Evolutionary conservation across 2,329 filamentous ascomycete genomes (phyloP), one percentile per base, ranked within the genome.

Genomic region (Stenocarpella maydis): DNA sequence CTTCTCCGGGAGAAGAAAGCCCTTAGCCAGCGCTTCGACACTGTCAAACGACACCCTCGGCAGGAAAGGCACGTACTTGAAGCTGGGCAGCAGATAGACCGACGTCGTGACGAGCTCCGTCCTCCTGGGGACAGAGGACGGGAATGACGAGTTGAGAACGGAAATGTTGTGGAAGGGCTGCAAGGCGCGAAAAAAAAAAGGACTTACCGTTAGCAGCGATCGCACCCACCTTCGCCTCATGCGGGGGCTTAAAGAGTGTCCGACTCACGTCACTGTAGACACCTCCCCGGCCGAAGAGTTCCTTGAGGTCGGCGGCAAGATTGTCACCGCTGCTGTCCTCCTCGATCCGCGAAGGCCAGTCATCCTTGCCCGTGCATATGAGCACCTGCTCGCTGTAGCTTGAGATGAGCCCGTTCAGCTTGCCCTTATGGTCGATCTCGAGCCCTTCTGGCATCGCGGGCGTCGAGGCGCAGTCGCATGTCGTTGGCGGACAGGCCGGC

Each of bases 311-410:
- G 45, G 91, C 89, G 7, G 91, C 89, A 21, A 95, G 78, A 73
- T 91, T 91, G 73, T 89, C 86, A 19, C 83, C 88, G 75, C 80
- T 86, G 74, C 91, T 88, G 70, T 97, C 94, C 54, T 97, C 90
- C 77, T 97, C 94, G 72, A 98, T 97, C 69, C 88, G 88, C 76
- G 92, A 95, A 34, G 86, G 84, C 95, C 95, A 98, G 80, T 97
- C 92, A 37, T 86, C 82, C 71, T 89, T 88, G 5, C 93, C 94
- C 0, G 94, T 97, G 72, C 92, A 95, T 17, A 98, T 85, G 12
- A 98, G 80, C 4, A 98, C 87, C 74, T 98, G 94, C 79, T 97
- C 91, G 1, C 90, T 85, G 77, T 97, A 97, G 1, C 86, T 83
- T 2, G 91, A 85, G 81, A 97, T 95, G 7, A 92, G 91, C 15